Conservation (phyloP, 176 grass and related monocot genomes). For the Pharus latifolius region DNA sequence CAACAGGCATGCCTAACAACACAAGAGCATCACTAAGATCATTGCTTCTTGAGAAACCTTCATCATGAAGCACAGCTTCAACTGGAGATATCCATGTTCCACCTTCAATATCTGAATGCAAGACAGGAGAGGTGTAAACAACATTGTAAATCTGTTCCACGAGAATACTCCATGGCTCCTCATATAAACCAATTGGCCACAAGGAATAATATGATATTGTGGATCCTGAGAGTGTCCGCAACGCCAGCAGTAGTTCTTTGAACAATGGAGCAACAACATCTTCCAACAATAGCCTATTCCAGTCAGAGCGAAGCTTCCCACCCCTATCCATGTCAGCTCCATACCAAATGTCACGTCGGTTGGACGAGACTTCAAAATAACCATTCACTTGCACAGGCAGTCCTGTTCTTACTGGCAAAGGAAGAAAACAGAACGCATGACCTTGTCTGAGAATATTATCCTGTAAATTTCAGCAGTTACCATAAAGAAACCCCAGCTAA, state of each 20-base stretch:
- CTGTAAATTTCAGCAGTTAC: slow-evolving; percentile 53
- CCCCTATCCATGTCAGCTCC: slow-evolving; percentile 96
- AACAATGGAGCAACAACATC: slow-evolving; percentile 75
- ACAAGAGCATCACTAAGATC: slow-evolving; percentile 75
- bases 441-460: slow-evolving; percentile 63
- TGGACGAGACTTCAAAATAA: slow-evolving; percentile 97
- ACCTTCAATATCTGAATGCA: slow-evolving; percentile 54
- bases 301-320: slow-evolving; percentile 96
- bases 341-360: slow-evolving; percentile 93
- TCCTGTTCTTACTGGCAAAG: slow-evolving; percentile 85
- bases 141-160: slow-evolving; percentile 70
- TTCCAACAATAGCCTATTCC: slow-evolving; percentile 82
- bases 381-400: slow-evolving; percentile 93
- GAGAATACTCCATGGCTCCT: slow-evolving; percentile 92
- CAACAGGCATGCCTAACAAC: slow-evolving; percentile 53
- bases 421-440: slow-evolving; percentile 94
- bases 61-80: slow-evolving; percentile 73
- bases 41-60: slow-evolving; percentile 50
- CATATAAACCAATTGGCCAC: slow-evolving; percentile 80
- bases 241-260: slow-evolving; percentile 58
- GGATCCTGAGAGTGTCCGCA: slow-evolving; percentile 35
- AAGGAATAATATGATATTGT: slow-evolving; percentile 69
- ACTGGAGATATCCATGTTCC: slow-evolving; percentile 71
- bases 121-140: slow-evolving; percentile 62
- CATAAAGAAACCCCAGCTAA: slow-evolving; percentile 14